Conservation (phyloP, 805 yeast species). For the Yarrowia bubula region DNA sequence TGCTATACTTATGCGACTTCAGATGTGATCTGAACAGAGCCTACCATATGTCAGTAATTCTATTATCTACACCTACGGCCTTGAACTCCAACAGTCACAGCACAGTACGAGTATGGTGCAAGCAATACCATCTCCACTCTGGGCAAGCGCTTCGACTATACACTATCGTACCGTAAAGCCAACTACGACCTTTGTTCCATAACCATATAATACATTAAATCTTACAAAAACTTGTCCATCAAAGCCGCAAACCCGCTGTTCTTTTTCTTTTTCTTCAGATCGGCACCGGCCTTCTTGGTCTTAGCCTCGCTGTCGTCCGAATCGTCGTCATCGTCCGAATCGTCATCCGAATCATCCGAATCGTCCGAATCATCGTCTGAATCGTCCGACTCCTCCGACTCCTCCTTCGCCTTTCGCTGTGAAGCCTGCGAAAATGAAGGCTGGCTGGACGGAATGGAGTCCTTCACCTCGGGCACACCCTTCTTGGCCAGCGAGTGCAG, state of each 20-base stretch:
- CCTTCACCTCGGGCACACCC: constrained; percentile 14
- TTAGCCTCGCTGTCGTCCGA: background rate
- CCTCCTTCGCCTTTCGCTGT: background rate
- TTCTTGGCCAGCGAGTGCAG: background rate
- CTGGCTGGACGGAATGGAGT: background rate
- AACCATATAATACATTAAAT: constrained; percentile 1
- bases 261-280: constrained; percentile 15
- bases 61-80: no score
- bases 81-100: no score
- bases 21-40: no score
- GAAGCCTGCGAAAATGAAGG: background rate
- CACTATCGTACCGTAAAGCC: no score
- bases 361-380: background rate
- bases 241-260: constrained; percentile 13
- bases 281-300: background rate
- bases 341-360: constrained; percentile 4
- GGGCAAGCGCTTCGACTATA: no score
- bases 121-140: no score
- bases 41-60: no score
- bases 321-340: background rate
- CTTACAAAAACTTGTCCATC: constrained; percentile 22
- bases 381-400: background rate
- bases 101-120: no score
- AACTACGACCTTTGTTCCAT: no score
- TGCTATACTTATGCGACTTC: no score